Evolutionary conservation across 768 basidiomycete genomes (phyloP), one percentile per base, ranked within the genome.

Genomic region (Gloeostereum incarnatum): DNA sequence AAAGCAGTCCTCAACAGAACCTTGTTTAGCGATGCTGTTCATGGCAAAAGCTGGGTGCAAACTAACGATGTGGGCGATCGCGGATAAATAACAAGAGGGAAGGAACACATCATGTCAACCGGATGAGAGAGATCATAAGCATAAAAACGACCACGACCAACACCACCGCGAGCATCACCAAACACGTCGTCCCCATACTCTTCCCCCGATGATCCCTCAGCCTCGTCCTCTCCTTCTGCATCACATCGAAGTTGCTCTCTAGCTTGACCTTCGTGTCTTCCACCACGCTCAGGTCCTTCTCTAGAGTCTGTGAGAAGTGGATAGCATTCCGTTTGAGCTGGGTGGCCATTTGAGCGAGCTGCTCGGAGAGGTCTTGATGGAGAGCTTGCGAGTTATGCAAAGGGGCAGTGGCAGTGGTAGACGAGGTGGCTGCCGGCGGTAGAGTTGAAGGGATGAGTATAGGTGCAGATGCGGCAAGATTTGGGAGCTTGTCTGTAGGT

Each of bases 271-370:
- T 69, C 9, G 87, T 74, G 7, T 67, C 63, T 21, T 76, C 73
- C 2, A 96, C 55, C 6, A 91, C 69, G 0, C 66, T 64, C 48
- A 83, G 76, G 56, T 97, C 93, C 39, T 79, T 79, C 29, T 64
- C 78, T 1, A 98, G 63, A 8, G 78, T 65, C 3, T 68, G 66
- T 4, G 82, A 72, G 53, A 97, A 93, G 49, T 89, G 77, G 0
- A 81, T 54, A 0, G 90, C 81, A 47, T 94, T 94, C 17, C 75
- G 68, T 49, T 85, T 87, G 35, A 98, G 75, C 53, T 91, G 89
- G 7, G 77, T 65, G 1, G 90, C 89, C 93, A 98, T 97, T 40
- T 75, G 57, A 1, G 78, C 79, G 18, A 93, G 73, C 49, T 88
- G 81, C 6, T 65, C 64, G 0, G 84, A 71, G 33, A 93, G 73